phyloP scores from a whole-genome alignment of 805 yeast species.

The Hagleromyces aurorensis region DNA sequence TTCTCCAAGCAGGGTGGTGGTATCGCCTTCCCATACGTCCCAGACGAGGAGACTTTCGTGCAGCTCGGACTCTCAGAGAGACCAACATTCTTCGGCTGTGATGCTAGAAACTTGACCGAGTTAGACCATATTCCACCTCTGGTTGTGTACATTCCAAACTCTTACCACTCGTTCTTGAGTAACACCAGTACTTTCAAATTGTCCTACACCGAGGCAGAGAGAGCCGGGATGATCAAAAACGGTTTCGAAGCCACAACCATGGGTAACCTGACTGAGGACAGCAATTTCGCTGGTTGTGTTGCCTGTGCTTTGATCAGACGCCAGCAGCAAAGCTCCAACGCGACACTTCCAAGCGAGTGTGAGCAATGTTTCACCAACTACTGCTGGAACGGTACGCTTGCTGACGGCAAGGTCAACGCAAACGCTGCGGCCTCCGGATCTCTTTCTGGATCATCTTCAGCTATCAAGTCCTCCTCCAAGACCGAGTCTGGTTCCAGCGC shows the following conservation, averaged over 20 bases:
- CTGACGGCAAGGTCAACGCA: slow-evolving; percentile 3
- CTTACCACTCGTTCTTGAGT: slow-evolving; percentile 54
- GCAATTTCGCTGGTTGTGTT: slow-evolving; percentile 64
- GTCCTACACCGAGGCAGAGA: slow-evolving; percentile 50
- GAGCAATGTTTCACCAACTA: slow-evolving; percentile 58
- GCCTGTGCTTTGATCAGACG: slow-evolving; percentile 81
- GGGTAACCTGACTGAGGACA: slow-evolving; percentile 57
- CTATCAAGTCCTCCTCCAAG: slow-evolving; percentile 7
- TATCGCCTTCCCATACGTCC: slow-evolving; percentile 73
- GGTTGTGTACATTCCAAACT: slow-evolving; percentile 69
- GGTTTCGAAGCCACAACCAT: slow-evolving; percentile 68
- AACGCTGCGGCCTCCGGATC: slow-evolving; percentile 5
- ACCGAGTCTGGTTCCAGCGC: slow-evolving; percentile 5
- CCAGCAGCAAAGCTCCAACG: slow-evolving; percentile 59
- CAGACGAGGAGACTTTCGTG: slow-evolving; percentile 55
- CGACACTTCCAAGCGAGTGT: slow-evolving; percentile 58
- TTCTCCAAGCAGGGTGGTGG: slow-evolving; percentile 45
- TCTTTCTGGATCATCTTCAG: slow-evolving; percentile 6
- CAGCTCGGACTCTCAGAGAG: slow-evolving; percentile 51
- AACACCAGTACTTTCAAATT: slow-evolving; percentile 70
- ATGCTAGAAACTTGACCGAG: slow-evolving; percentile 51
- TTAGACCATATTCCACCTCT: slow-evolving; percentile 58
- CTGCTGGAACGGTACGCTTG: slow-evolving; percentile 60
- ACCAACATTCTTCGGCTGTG: slow-evolving; percentile 83
- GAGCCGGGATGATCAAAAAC: slow-evolving; percentile 53